Evolutionary conservation across 495 filamentous ascomycete genomes (phyloP).

Genomic region (Aspergillus wentii): DNA sequence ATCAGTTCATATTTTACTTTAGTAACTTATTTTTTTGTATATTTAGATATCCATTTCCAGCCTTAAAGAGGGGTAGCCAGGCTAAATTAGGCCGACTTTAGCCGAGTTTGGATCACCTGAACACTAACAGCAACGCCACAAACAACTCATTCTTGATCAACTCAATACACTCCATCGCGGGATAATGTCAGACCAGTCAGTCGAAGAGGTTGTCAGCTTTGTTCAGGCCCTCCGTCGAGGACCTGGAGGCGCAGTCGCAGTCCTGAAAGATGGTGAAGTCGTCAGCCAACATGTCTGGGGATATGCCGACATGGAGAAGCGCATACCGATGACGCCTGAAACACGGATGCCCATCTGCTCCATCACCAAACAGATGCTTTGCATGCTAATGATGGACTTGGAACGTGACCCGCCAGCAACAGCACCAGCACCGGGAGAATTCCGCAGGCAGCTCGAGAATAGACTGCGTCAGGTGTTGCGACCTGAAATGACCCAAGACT

Average conservation of each 20-base stretch:
- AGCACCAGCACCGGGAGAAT: constrained; percentile 15
- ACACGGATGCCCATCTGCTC: constrained; percentile 30
- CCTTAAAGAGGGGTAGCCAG: too few species aligned
- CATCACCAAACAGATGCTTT: constrained; percentile 32
- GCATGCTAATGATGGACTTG: constrained; percentile 23
- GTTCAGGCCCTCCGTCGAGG: too few species aligned
- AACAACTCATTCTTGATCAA: too few species aligned
- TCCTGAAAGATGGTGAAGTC: constrained; percentile 24
- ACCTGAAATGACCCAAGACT: constrained; percentile 11
- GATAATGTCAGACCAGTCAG: too few species aligned
- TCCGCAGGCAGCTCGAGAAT: constrained; percentile 14
- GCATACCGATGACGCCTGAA: constrained; percentile 15
- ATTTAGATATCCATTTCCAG: too few species aligned
- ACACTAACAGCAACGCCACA: too few species aligned
- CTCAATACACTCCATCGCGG: too few species aligned
- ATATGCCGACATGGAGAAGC: constrained; percentile 23
- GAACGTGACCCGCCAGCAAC: constrained; percentile 17
- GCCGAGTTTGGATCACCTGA: too few species aligned
- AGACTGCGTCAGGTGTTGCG: constrained; percentile 15
- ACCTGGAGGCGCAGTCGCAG: constrained; percentile 24
- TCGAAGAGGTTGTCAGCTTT: too few species aligned
- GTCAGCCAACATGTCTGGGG: constrained; percentile 26
- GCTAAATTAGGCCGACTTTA: too few species aligned
- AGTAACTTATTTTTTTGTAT: too few species aligned
- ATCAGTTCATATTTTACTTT: too few species aligned